Conservation (phyloP, 441 rosid genomes). For the Euphorbia celastroides region DNA sequence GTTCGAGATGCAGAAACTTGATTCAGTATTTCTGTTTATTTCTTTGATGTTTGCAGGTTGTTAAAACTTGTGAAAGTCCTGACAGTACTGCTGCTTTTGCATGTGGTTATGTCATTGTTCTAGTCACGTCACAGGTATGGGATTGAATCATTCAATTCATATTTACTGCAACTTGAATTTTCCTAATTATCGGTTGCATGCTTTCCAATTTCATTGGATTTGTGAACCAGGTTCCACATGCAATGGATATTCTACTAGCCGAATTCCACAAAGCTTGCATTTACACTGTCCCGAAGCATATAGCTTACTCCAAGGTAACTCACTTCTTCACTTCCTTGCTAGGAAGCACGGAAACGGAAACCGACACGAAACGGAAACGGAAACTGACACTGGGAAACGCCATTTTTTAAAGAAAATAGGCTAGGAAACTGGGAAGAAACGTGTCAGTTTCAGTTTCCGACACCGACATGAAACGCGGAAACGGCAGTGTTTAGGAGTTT, state of each 20-base stretch:
- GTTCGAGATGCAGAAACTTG: background rate
- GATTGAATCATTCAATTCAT: background rate
- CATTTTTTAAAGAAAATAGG: too few species aligned
- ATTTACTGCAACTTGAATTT: background rate
- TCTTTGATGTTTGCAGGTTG: slow-evolving; percentile 44
- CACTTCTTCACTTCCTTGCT: too few species aligned
- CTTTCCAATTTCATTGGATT: slow-evolving; percentile 10
- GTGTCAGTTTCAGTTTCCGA: too few species aligned
- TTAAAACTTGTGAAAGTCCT: slow-evolving; percentile 52
- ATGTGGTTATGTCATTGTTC: slow-evolving; percentile 60
- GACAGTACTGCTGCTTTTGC: slow-evolving; percentile 57
- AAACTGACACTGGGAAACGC: too few species aligned
- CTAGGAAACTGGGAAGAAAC: too few species aligned
- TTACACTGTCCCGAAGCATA: slow-evolving; percentile 79
- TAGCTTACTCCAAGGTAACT: slow-evolving; percentile 51
- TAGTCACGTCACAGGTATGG: slow-evolving; percentile 67
- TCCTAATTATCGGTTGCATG: background rate
- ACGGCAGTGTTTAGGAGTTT: too few species aligned
- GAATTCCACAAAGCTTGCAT: slow-evolving; percentile 78
- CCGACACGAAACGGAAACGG: too few species aligned
- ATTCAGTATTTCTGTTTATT: slow-evolving; percentile 7
- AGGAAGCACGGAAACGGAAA: too few species aligned
- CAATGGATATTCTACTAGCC: slow-evolving; percentile 78
- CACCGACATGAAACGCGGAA: too few species aligned
- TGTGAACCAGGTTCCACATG: slow-evolving; percentile 58